Conservation (phyloP, 2,329 filamentous ascomycete species). For the Apiospora pterosperma region DNA sequence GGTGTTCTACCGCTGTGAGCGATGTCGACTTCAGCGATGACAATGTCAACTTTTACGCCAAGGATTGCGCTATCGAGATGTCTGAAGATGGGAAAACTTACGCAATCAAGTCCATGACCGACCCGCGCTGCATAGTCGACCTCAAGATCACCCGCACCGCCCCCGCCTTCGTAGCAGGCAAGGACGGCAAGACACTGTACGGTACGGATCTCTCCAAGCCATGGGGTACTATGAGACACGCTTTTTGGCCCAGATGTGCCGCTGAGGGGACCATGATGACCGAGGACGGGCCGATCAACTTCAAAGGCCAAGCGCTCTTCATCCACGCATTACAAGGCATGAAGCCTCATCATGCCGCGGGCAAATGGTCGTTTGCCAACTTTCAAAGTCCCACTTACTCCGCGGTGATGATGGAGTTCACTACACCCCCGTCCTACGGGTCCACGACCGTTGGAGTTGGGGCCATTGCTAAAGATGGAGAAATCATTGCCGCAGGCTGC, state of each 20-base stretch:
- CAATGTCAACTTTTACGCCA: constrained; percentile 79
- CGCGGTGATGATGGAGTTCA: constrained; percentile 93
- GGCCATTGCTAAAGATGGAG: constrained; percentile 74
- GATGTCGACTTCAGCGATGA: constrained; percentile 84
- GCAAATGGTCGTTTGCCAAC: constrained; percentile 88
- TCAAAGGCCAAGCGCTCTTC: constrained; percentile 77
- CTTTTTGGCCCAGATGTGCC: constrained; percentile 87
- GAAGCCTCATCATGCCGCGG: constrained; percentile 96
- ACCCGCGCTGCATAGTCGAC: constrained; percentile 79
- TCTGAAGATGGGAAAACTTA: constrained; percentile 80
- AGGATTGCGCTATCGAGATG: constrained; percentile 80
- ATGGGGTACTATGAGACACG: constrained; percentile 90
- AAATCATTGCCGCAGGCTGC: constrained; percentile 72
- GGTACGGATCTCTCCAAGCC: constrained; percentile 83
- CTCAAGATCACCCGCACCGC: constrained; percentile 72
- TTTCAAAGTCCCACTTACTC: constrained; percentile 88
- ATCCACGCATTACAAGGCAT: constrained; percentile 90
- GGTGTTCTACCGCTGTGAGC: constrained; percentile 76
- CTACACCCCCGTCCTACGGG: constrained; percentile 89
- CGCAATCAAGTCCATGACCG: constrained; percentile 85
- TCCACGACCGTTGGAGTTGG: constrained; percentile 80
- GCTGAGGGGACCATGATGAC: constrained; percentile 83
- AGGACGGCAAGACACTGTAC: constrained; percentile 78
- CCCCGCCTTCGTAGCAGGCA: constrained; percentile 82
- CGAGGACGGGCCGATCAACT: constrained; percentile 74